phyloP scores from a whole-genome alignment of 2,329 filamentous ascomycete genomes.

The Scedosporium minutisporum region DNA sequence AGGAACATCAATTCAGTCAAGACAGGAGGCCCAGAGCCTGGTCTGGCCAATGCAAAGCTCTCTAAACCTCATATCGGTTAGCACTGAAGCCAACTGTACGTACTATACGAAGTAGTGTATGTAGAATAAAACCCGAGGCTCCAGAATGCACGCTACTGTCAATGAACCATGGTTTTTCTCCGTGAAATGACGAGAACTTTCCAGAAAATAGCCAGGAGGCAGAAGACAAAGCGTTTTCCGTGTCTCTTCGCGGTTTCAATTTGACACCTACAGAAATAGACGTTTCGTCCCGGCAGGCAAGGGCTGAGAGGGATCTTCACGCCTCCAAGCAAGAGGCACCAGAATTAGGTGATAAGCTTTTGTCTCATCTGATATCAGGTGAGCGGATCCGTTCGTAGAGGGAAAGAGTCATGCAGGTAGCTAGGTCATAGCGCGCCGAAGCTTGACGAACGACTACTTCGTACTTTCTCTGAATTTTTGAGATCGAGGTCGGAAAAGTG shows the following conservation, averaged over 20 bases:
- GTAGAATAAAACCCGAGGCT: too few species aligned
- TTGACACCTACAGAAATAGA: background rate
- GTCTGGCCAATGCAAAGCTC: background rate
- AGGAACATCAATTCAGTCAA: too few species aligned
- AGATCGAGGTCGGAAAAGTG: too few species aligned
- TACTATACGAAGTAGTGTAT: too few species aligned
- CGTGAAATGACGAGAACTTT: too few species aligned
- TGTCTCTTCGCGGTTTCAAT: background rate
- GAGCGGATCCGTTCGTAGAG: background rate
- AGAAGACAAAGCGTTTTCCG: too few species aligned
- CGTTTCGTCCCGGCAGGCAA: background rate
- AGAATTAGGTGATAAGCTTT: too few species aligned
- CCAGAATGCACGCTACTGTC: background rate
- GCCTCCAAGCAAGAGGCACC: background rate
- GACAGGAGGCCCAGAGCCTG: background rate
- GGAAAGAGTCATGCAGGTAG: background rate
- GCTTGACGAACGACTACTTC: too few species aligned
- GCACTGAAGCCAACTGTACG: too few species aligned
- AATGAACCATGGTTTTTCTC: background rate
- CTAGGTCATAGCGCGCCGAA: background rate
- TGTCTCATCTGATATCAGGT: background rate
- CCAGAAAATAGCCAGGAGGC: too few species aligned
- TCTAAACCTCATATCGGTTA: too few species aligned
- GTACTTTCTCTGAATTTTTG: too few species aligned
- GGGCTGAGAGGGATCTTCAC: background rate